A percentile compares a stretch with the other conserved stretches of the same genome.
Evolutionary conservation across 176 grass and related monocot genomes (phyloP).

Genomic region (Elaeis guineensis): DNA sequence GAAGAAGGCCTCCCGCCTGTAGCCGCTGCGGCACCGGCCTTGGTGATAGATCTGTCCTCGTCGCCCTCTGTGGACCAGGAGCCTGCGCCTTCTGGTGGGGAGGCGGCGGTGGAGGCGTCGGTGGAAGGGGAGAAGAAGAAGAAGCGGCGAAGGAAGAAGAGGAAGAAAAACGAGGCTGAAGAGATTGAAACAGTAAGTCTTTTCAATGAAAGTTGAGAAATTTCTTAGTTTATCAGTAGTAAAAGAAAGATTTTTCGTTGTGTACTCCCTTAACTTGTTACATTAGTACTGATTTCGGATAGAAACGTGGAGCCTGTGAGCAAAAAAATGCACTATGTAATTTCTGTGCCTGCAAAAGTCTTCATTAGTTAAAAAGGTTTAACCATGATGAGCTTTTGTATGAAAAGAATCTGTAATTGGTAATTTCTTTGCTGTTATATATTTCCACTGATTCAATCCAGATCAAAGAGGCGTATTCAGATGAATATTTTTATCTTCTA

Average conservation of each 20-base stretch:
- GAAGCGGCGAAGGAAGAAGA: conserved; percentile 33
- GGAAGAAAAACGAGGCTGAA: conserved; percentile 31
- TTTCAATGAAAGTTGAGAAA: conserved; percentile 3
- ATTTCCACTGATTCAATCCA: background rate
- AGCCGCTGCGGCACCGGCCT: background rate
- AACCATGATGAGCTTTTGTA: no score
- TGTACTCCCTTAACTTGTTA: background rate
- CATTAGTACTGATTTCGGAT: no score
- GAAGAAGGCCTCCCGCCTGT: background rate
- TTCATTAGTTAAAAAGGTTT: no score
- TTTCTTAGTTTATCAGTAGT: background rate
- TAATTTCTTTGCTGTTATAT: background rate
- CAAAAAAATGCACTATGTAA: no score
- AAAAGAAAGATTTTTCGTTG: background rate
- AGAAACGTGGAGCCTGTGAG: no score
- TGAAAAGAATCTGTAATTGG: no score
- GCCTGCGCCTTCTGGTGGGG: conserved; percentile 1
- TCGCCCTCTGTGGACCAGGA: conserved; percentile 20
- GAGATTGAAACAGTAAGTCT: conserved; percentile 10
- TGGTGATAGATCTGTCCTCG: background rate
- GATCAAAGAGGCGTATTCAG: background rate
- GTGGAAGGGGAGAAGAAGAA: conserved; percentile 33
- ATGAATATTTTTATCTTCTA: conserved; percentile 14
- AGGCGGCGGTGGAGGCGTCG: conserved; percentile 18
- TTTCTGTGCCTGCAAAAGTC: no score